Conservation (phyloP, 495 filamentous ascomycete species). For the Penicillium atrosanguineum region DNA sequence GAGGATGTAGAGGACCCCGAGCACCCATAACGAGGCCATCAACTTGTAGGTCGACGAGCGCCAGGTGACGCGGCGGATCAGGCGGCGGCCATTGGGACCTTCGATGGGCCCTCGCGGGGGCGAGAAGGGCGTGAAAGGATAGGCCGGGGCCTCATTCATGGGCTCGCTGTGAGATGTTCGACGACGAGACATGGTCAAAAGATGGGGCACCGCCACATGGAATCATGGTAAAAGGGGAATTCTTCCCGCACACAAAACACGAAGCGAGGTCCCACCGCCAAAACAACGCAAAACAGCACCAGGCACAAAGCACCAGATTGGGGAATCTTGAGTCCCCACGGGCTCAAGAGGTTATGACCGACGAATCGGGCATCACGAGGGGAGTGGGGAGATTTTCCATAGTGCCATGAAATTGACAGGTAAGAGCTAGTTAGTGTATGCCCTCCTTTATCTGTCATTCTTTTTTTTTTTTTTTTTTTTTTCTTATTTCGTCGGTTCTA, state of each 20-base stretch:
- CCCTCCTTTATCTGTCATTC: not conserved
- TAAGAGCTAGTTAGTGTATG: not conserved
- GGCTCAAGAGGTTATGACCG: slow-evolving; percentile 6
- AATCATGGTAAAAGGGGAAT: slow-evolving; percentile 3
- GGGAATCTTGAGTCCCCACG: slow-evolving; percentile 30
- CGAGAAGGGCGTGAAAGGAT: slow-evolving; percentile 33
- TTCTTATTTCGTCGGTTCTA: not conserved
- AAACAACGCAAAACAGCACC: slow-evolving; percentile 12
- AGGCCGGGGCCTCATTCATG: slow-evolving; percentile 38
- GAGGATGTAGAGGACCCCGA: slow-evolving; percentile 46
- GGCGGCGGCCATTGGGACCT: slow-evolving; percentile 42
- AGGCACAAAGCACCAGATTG: slow-evolving; percentile 20
- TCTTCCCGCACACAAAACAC: slow-evolving; percentile 6
- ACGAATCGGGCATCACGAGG: slow-evolving; percentile 1
- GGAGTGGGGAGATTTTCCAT: not conserved
- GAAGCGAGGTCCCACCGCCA: slow-evolving; percentile 14
- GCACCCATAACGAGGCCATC: slow-evolving; percentile 46
- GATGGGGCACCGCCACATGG: slow-evolving; percentile 2
- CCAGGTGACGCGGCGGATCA: slow-evolving; percentile 51
- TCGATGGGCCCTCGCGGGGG: slow-evolving; percentile 43
- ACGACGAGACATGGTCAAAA: slow-evolving; percentile 39
- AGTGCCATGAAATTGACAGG: not conserved
- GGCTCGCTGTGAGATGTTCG: slow-evolving; percentile 44
- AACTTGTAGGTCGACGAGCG: slow-evolving; percentile 50
- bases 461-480: too few relatives aligned